Evolutionary conservation across 108 stramenopile species (phyloP), one percentile per base, ranked within the genome.

Genomic region (Aurantiochytrium sp.): DNA sequence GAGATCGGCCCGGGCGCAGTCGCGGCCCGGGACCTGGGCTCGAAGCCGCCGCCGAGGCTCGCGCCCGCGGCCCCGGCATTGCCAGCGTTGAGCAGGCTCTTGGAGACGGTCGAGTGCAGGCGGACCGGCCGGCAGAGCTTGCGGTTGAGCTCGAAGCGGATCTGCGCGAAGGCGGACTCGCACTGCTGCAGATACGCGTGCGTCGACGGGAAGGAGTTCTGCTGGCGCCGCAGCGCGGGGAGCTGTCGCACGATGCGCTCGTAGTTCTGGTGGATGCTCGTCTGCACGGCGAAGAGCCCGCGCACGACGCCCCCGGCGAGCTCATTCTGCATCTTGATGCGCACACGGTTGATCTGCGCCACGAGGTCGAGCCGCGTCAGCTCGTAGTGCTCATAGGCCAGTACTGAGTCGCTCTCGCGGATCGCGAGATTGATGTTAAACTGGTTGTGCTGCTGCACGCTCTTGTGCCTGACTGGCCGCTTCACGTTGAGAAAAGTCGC

Each of bases 351-450:
- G 30, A 81, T 41, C 45, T 81, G 73, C 0, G 19, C 12, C 30
- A 48, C 45, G 10, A 81, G 2, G 39, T 81, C 73, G 6, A 81
- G 39, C 12, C 73, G 39, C 6, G 42, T 1, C n/a, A 81, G 73
- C 45, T 81, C 73, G 73, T 81, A 81, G 1, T 81, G 73, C 73
- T 81, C 73, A 42, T 27, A 81, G 10, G 73, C 73, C 27, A 81
- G 24, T 12, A 81, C 8, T 12, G 73, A 6, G 30, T 81, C 73
- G 73, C 73, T 81, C 24, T 81, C 73, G n/a, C 45, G 39, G 19
- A 48, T 41, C 24, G 73, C 73, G 10, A 81, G 45, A 21, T 41
- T 81, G 45, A 81, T 81, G 19, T 21, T 48, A 24, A 81, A 81
- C 39, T 81, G 73, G 39, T 81, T 81, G 24, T 81, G 73, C 45